phyloP scores from a whole-genome alignment of 2,329 filamentous ascomycete species.

The Hypoxylon sp. region DNA sequence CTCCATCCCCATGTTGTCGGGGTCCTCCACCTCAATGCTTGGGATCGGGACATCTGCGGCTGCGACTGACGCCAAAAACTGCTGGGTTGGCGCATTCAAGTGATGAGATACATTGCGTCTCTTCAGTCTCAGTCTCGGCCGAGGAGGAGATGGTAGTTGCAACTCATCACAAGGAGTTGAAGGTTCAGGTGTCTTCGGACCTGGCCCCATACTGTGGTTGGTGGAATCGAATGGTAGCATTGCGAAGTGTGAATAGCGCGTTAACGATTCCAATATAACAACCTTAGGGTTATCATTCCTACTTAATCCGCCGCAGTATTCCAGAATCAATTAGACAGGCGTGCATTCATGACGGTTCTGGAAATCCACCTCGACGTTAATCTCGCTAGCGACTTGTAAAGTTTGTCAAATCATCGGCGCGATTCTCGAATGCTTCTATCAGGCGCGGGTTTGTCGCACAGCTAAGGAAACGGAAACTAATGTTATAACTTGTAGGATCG shows the following conservation, averaged over 20 bases:
- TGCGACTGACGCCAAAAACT: slow-evolving; percentile 77
- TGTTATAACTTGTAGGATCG: slow-evolving; percentile 25
- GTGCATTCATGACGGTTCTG: slow-evolving; percentile 36
- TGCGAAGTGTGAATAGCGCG: slow-evolving; percentile 25
- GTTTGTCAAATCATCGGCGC: slow-evolving; percentile 26
- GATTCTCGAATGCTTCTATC: slow-evolving; percentile 19
- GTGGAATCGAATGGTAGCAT: slow-evolving; percentile 66
- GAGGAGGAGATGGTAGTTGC: slow-evolving; percentile 63
- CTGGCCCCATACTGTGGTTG: slow-evolving; percentile 56
- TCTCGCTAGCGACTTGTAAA: slow-evolving; percentile 12
- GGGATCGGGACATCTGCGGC: slow-evolving; percentile 75
- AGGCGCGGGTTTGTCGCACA: slow-evolving; percentile 26
- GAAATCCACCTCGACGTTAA: slow-evolving; percentile 21
- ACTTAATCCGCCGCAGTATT: slow-evolving; percentile 38
- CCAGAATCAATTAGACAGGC: slow-evolving; percentile 33
- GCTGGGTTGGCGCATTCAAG: slow-evolving; percentile 71
- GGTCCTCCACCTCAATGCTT: slow-evolving; percentile 70
- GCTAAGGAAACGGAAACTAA: slow-evolving; percentile 12
- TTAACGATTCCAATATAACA: slow-evolving; percentile 29
- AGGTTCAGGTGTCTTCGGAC: slow-evolving; percentile 69
- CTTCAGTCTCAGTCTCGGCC: slow-evolving; percentile 69
- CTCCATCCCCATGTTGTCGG: slow-evolving; percentile 50
- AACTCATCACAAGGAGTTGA: slow-evolving; percentile 55
- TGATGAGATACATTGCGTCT: slow-evolving; percentile 68
- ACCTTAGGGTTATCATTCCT: slow-evolving; percentile 22